Evolutionary conservation across 1,139 yeast species (phyloP).

Genomic region (Diutina mesorugosa): DNA sequence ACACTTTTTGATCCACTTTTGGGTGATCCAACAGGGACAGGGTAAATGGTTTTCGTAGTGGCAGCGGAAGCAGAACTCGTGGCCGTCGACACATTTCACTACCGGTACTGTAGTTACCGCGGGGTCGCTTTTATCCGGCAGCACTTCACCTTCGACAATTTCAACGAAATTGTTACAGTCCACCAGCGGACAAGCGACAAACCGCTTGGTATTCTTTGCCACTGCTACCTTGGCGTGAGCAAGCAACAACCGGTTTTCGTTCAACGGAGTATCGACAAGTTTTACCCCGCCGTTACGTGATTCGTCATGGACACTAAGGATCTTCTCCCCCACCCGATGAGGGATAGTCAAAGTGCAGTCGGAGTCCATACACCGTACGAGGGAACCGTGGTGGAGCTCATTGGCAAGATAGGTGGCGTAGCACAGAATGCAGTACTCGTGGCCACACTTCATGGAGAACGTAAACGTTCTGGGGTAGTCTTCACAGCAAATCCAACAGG

Average conservation of each 20-base stretch:
- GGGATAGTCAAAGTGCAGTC: constrained; percentile 21
- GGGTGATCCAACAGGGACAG: constrained; percentile 60
- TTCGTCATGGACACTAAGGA: neutral
- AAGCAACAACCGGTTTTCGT: constrained; percentile 7
- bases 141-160: neutral
- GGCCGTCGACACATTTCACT: constrained; percentile 55
- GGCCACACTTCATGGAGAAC: constrained; percentile 55
- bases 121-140: neutral
- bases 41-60: constrained; percentile 73
- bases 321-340: constrained; percentile 16
- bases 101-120: constrained; percentile 9
- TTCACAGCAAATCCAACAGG: constrained; percentile 66
- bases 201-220: constrained; percentile 31
- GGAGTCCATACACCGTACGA: constrained; percentile 54
- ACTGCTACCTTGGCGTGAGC: constrained; percentile 36
- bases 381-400: constrained; percentile 37
- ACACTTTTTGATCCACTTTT: constrained; percentile 68
- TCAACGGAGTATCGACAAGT: neutral
- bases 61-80: constrained; percentile 74
- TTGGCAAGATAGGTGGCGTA: constrained; percentile 46
- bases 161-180: constrained; percentile 49
- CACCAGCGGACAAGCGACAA: constrained; percentile 79
- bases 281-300: neutral
- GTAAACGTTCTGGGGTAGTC: constrained; percentile 19
- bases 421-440: constrained; percentile 57